Evolutionary conservation across 305 asterid genomes (phyloP).

Genomic region (Fraxinus velutina): DNA sequence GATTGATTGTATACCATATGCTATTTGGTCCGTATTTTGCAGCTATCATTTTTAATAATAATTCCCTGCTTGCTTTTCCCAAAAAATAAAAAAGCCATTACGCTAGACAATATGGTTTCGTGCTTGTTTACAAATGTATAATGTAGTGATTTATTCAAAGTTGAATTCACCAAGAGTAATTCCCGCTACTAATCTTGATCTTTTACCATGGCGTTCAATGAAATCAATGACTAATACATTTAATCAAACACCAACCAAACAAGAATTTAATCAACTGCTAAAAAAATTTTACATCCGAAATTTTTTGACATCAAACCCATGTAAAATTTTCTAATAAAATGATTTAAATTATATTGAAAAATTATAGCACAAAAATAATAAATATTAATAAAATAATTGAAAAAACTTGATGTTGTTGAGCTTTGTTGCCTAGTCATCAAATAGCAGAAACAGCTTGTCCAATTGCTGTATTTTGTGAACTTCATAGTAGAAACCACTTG

Average conservation of each 20-base stretch:
- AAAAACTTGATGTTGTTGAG: not conserved
- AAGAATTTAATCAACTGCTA: not conserved
- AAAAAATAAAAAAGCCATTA: too few relatives aligned
- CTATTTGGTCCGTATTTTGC: not conserved
- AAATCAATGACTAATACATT: too few relatives aligned
- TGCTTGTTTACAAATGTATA: not conserved
- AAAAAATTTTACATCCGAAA: too few relatives aligned
- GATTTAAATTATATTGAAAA: too few relatives aligned
- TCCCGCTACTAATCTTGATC: not conserved
- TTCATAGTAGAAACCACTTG: constrained; percentile 1
- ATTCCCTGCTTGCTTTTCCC: not conserved
- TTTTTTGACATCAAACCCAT: too few relatives aligned
- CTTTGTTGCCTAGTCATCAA: not conserved
- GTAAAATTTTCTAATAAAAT: too few relatives aligned
- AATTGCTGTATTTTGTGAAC: not conserved
- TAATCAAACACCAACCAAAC: not conserved
- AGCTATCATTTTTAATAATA: not conserved
- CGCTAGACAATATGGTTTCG: not conserved
- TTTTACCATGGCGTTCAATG: not conserved
- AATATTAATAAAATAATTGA: too few relatives aligned
- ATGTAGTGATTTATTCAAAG: not conserved
- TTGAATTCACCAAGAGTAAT: not conserved
- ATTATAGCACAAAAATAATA: too few relatives aligned
- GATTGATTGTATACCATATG: not conserved
- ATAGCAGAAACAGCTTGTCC: not conserved